Conservation (phyloP, 192 early-diverging fungal genomes). For the Helicostylum pulchrum region DNA sequence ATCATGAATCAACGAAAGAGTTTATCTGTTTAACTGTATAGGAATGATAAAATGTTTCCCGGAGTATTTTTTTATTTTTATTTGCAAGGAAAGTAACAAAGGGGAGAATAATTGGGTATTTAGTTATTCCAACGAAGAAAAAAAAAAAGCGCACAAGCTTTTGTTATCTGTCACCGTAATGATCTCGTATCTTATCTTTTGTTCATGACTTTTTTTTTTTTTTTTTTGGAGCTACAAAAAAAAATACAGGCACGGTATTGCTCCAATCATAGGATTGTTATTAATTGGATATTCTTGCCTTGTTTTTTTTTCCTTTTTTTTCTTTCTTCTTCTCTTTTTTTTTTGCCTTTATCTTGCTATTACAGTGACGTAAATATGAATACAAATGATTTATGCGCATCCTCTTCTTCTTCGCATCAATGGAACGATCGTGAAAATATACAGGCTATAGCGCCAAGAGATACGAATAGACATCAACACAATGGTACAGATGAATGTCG, state of each 20-base stretch:
- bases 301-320: background rate
- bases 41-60: too few relatives aligned
- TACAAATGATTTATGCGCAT: background rate
- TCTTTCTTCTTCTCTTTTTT: constrained; percentile 2
- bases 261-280: constrained; percentile 8
- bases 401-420: background rate
- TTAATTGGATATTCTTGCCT: background rate
- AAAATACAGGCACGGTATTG: background rate
- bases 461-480: too few relatives aligned
- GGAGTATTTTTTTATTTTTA: too few relatives aligned
- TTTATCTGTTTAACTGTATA: too few relatives aligned
- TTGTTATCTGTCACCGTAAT: constrained; percentile 14
- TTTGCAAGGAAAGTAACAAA: too few relatives aligned
- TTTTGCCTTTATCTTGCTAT: background rate
- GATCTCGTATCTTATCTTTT: constrained; percentile 17
- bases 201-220: constrained; percentile 1
- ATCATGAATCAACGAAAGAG: too few relatives aligned
- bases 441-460: too few relatives aligned
- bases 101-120: too few relatives aligned
- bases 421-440: background rate
- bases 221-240: background rate
- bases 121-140: too few relatives aligned
- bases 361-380: background rate
- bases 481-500: too few relatives aligned
- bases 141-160: background rate